Evolutionary conservation across 2,329 filamentous ascomycete genomes (phyloP).

Genomic region (Hymenoscyphus scutula): DNA sequence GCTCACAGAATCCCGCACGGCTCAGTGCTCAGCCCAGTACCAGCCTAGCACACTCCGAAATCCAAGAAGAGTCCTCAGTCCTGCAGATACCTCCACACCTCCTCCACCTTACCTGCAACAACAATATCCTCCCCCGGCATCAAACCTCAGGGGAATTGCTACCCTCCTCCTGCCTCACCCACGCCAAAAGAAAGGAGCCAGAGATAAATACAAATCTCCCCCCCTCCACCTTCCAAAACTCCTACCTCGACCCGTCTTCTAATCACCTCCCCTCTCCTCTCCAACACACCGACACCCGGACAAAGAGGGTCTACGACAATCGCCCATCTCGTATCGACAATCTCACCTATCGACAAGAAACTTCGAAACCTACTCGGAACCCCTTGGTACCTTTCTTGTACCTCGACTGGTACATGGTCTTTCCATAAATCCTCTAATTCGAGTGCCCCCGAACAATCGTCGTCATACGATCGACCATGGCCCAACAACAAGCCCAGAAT

Average conservation of each 20-base stretch:
- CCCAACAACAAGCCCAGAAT: slow-evolving; percentile 39
- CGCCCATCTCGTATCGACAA: slow-evolving; percentile 30
- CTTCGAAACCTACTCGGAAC: slow-evolving; percentile 13
- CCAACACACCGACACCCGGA: slow-evolving; percentile 9
- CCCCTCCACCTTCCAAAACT: neutral
- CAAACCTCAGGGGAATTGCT: slow-evolving; percentile 7
- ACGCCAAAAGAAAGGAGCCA: neutral
- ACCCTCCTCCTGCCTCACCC: neutral
- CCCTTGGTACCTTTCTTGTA: slow-evolving; percentile 14
- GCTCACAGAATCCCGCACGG: slow-evolving; percentile 10
- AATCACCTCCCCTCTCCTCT: neutral
- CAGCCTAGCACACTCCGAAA: too few relatives aligned
- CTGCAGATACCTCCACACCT: slow-evolving; percentile 4
- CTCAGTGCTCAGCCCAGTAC: slow-evolving; percentile 18
- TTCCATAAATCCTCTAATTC: slow-evolving; percentile 12
- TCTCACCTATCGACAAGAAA: slow-evolving; percentile 12
- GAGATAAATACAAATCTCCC: neutral
- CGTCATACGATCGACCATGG: slow-evolving; percentile 29
- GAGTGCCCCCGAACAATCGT: slow-evolving; percentile 13
- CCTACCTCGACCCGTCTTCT: neutral
- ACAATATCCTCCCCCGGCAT: slow-evolving; percentile 8
- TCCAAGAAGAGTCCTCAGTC: slow-evolving; percentile 3
- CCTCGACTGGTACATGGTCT: slow-evolving; percentile 29
- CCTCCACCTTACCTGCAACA: slow-evolving; percentile 5
- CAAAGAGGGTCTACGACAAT: slow-evolving; percentile 19